A percentile compares a stretch with the other conserved stretches of the same genome.
These are phyloP conservation scores for Pythium brachiatum DNA, from an alignment of 352 stramenopile species.

Conservation along the genomic window DNA sequence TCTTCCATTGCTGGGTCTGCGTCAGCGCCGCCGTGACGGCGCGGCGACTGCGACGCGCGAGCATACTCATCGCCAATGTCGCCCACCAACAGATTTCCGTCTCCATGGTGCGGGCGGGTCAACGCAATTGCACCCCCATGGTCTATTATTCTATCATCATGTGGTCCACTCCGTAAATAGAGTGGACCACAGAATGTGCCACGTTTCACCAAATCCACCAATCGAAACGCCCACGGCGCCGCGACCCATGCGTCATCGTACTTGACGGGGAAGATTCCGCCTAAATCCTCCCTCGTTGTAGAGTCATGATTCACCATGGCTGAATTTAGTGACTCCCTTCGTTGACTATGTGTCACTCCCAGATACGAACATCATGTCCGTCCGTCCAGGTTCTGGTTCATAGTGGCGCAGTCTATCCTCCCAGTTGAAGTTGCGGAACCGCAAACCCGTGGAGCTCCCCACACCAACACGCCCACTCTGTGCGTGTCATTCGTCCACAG, in stretches of 20 bases:
- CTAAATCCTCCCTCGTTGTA: not conserved
- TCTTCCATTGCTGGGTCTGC: not conserved
- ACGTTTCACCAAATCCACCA: constrained; percentile 1
- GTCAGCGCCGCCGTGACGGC: constrained; percentile 15
- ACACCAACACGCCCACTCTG: not conserved
- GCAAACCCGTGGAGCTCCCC: constrained; percentile 7
- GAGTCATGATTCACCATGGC: not conserved
- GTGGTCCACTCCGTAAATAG: constrained; percentile 5
- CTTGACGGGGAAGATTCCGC: constrained; percentile 2
- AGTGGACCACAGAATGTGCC: not conserved
- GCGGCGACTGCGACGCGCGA: constrained; percentile 14
- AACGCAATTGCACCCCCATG: not conserved
- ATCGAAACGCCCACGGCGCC: not conserved
- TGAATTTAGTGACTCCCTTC: too few species aligned
- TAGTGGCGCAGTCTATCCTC: not conserved
- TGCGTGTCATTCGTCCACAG: not conserved
- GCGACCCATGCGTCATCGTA: constrained; percentile 20
- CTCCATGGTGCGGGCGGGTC: not conserved
- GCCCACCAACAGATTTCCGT: not conserved
- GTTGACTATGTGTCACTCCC: too few species aligned
- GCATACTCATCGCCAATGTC: constrained; percentile 4
- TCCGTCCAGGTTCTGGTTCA: not conserved
- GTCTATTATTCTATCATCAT: not conserved
- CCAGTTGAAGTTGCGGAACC: constrained; percentile 20
- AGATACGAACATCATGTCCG: not conserved